phyloP scores from a whole-genome alignment of 2,329 filamentous ascomycete genomes.

The Cryphonectria radicalis region DNA sequence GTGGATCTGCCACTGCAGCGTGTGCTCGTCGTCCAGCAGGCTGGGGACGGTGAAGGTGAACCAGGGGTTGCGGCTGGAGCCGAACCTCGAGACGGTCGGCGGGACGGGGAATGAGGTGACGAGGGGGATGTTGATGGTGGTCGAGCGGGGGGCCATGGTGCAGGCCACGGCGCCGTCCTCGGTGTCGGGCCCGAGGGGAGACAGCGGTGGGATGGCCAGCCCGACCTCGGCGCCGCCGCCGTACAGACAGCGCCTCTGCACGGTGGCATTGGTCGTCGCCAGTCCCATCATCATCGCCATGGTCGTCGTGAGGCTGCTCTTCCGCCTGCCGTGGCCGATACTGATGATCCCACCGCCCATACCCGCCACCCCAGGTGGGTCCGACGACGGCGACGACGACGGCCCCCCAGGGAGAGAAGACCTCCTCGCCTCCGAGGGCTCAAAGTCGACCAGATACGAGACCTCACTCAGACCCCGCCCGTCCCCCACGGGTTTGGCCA shows the following conservation, averaged over 20 bases:
- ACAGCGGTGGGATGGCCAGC: slow-evolving; percentile 19
- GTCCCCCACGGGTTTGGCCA: slow-evolving; percentile 28
- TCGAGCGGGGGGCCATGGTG: slow-evolving; percentile 19
- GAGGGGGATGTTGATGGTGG: slow-evolving; percentile 6
- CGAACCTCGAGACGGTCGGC: slow-evolving; percentile 19
- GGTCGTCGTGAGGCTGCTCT: not conserved
- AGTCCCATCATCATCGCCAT: too few species aligned
- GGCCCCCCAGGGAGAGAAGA: slow-evolving; percentile 10
- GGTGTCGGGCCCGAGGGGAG: not conserved
- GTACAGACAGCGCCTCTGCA: slow-evolving; percentile 21
- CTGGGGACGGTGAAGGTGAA: slow-evolving; percentile 30
- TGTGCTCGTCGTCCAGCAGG: slow-evolving; percentile 18
- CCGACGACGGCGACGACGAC: not conserved
- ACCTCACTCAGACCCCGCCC: slow-evolving; percentile 24
- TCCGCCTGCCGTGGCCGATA: not conserved
- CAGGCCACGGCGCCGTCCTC: slow-evolving; percentile 23
- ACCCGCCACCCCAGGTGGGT: not conserved
- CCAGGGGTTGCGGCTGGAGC: slow-evolving; percentile 26
- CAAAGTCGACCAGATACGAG: slow-evolving; percentile 27
- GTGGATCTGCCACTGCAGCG: slow-evolving; percentile 31
- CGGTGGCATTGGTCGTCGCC: slow-evolving; percentile 17
- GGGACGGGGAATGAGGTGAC: slow-evolving; percentile 16
- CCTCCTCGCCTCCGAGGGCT: slow-evolving; percentile 20
- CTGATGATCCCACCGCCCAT: not conserved
- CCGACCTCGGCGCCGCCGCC: slow-evolving; percentile 22